Base-by-base conservation (phyloP, 1,284 basidiomycete species). In the Filobasidium uniguttulatum region DNA sequence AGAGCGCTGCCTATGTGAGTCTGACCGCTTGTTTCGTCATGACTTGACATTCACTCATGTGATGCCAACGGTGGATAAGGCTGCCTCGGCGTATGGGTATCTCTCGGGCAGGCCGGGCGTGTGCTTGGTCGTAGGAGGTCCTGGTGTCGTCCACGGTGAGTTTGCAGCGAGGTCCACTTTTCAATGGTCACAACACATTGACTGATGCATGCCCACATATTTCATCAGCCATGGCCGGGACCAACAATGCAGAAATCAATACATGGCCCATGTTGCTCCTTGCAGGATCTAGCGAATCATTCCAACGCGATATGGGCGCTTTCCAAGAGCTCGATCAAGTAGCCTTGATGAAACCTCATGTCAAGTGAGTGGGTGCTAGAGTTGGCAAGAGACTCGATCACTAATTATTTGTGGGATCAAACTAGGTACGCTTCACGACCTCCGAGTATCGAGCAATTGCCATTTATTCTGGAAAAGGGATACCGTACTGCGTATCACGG, bases 241-340 rank as follows among this genome's bases (percentile, higher is more conserved):
- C 53, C 8, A 48, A 52, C 15, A 55, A 58, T 40, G 50, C 55
- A 1, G 36, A 46, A 25, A 52, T 48, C 15, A 58, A 58, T 40
- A 48, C 48, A 10, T 58, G 55, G 53, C 56, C 56, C 12, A 38
- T 58, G 3, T 23, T 58, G 28, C 44, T 58, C 3, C 48, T 58
- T 7, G 56, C 56, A 2, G 56, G 56, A 7, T 54, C 55, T 1
- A 54, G 52, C 9, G 56, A 58, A 26, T 48, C 48, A 34, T 56
- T 54, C 23, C 56, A 58, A 22, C 49, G 50, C 31, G 54, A 44
- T 12, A 53, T 55, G 38, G 56, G 56, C 9, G 56, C 56, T 3
- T 58, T 58, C 40, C 56, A 58, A 23, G 56, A 58, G 38, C 43
- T 58, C 12, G 56, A 58, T 31, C 56, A 58, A 40, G 53, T 58